These are phyloP conservation scores for Calonectria leucothoes DNA, from an alignment of 2,329 filamentous ascomycete species.

Conservation along the genomic window DNA sequence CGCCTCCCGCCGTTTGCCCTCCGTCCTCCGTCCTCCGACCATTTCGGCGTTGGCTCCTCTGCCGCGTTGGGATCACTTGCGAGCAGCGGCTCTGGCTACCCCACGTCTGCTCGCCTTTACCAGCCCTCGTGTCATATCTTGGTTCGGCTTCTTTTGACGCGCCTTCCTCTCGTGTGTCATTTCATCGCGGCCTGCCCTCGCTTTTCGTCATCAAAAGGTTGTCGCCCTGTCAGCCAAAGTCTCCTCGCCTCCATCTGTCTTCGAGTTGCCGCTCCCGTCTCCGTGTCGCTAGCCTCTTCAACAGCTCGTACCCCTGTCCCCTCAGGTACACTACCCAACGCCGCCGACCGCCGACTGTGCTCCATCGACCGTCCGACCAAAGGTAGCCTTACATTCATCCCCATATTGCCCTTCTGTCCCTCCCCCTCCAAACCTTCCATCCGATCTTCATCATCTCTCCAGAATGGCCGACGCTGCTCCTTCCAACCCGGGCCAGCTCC, in stretches of 20 bases:
- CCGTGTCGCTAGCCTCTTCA: constrained; percentile 25
- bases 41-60: constrained; percentile 17
- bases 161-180: neutral
- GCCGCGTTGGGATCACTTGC: constrained; percentile 17
- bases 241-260: constrained; percentile 22
- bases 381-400: constrained; percentile 40
- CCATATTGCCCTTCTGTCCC: constrained; percentile 31
- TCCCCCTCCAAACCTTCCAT: constrained; percentile 30
- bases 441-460: constrained; percentile 30
- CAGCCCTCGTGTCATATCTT: neutral
- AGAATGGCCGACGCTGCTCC: constrained; percentile 83
- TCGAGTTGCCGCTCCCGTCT: constrained; percentile 17
- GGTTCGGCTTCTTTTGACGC: neutral
- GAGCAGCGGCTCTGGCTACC: constrained; percentile 7
- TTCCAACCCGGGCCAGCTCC: constrained; percentile 72
- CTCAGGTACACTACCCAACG: constrained; percentile 43
- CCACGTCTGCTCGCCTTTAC: constrained; percentile 10
- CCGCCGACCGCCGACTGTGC: constrained; percentile 42
- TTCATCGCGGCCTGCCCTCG: neutral
- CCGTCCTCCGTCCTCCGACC: constrained; percentile 4
- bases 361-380: constrained; percentile 43
- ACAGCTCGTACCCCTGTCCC: constrained; percentile 31
- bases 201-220: neutral
- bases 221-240: constrained; percentile 4
- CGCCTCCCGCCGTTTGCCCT: neutral